Conservation (phyloP, 1,139 yeast genomes). For the Taphrina pruni region DNA sequence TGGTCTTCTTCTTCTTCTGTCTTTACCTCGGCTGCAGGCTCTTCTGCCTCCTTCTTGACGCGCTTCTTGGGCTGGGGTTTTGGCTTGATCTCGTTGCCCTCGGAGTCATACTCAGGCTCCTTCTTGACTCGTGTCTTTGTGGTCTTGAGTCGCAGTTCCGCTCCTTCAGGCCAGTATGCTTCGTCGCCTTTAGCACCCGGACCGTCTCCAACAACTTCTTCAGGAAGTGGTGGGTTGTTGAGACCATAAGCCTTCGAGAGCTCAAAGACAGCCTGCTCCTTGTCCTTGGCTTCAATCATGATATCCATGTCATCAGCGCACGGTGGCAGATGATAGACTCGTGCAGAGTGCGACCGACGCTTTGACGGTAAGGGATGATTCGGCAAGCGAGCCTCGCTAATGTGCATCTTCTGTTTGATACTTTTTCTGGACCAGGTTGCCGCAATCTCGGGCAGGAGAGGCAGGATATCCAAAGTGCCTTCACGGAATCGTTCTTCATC, state of each 20-base stretch:
- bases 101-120: slow-evolving; percentile 37
- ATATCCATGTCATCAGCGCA: slow-evolving; percentile 51
- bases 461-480: slow-evolving; percentile 38
- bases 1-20: slow-evolving; percentile 10
- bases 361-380: slow-evolving; percentile 31
- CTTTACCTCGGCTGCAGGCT: not conserved
- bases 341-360: slow-evolving; percentile 41
- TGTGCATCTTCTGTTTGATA: slow-evolving; percentile 52
- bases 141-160: slow-evolving; percentile 27
- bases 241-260: slow-evolving; percentile 28
- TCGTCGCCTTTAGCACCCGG: slow-evolving; percentile 40
- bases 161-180: slow-evolving; percentile 40
- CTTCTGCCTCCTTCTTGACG: slow-evolving; percentile 28
- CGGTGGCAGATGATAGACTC: slow-evolving; percentile 42
- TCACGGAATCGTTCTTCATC: slow-evolving; percentile 42
- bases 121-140: slow-evolving; percentile 39
- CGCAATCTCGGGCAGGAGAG: slow-evolving; percentile 33
- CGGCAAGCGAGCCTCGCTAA: slow-evolving; percentile 50
- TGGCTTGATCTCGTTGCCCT: slow-evolving; percentile 35
- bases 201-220: slow-evolving; percentile 37
- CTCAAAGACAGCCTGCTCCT: slow-evolving; percentile 64
- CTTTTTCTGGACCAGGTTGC: slow-evolving; percentile 67
- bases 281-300: slow-evolving; percentile 51
- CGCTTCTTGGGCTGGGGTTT: slow-evolving; percentile 22
- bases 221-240: slow-evolving; percentile 35